A percentile compares a stretch with the other conserved stretches of the same genome.
phyloP scores from a whole-genome alignment of 352 stramenopile genomes.

The Aphanomyces euteiches region DNA sequence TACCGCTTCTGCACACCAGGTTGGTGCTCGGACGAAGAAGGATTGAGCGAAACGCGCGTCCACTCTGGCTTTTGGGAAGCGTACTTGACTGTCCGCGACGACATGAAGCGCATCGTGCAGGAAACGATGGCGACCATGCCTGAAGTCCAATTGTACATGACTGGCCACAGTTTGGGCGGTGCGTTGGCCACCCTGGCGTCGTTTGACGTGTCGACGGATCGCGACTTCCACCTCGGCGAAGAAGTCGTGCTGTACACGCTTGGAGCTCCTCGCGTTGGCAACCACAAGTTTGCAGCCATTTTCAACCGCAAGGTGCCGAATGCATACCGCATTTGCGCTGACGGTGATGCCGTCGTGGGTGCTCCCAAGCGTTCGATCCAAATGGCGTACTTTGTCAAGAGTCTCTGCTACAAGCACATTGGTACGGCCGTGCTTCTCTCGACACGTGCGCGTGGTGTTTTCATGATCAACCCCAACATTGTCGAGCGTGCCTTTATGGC shows the following conservation, averaged over 20 bases:
- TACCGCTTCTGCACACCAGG: background rate
- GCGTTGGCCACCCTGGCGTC: slow-evolving; percentile 12
- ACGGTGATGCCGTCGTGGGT: slow-evolving; percentile 34
- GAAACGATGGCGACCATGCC: slow-evolving; percentile 14
- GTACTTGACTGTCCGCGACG: slow-evolving; percentile 25
- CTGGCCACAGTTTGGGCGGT: slow-evolving; percentile 13
- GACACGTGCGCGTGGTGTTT: slow-evolving; percentile 29
- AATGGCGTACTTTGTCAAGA: slow-evolving; percentile 11
- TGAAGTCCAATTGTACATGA: slow-evolving; percentile 26
- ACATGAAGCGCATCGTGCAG: slow-evolving; percentile 19
- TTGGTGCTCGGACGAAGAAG: slow-evolving; percentile 2
- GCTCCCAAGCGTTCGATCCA: slow-evolving; percentile 30
- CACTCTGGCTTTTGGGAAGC: slow-evolving; percentile 25
- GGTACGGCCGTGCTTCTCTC: slow-evolving; percentile 34
- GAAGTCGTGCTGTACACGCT: slow-evolving; percentile 38
- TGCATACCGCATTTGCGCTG: slow-evolving; percentile 31
- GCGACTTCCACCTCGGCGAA: slow-evolving; percentile 9
- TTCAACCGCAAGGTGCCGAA: slow-evolving; percentile 31
- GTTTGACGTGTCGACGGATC: slow-evolving; percentile 17
- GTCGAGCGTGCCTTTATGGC: slow-evolving; percentile 36
- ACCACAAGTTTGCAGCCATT: slow-evolving; percentile 30
- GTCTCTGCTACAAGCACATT: slow-evolving; percentile 35
- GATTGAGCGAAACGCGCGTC: background rate
- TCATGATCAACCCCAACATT: slow-evolving; percentile 37
- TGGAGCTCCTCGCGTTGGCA: slow-evolving; percentile 37